Conservation (phyloP, 768 basidiomycete genomes). For the Suillus occidentalis region DNA sequence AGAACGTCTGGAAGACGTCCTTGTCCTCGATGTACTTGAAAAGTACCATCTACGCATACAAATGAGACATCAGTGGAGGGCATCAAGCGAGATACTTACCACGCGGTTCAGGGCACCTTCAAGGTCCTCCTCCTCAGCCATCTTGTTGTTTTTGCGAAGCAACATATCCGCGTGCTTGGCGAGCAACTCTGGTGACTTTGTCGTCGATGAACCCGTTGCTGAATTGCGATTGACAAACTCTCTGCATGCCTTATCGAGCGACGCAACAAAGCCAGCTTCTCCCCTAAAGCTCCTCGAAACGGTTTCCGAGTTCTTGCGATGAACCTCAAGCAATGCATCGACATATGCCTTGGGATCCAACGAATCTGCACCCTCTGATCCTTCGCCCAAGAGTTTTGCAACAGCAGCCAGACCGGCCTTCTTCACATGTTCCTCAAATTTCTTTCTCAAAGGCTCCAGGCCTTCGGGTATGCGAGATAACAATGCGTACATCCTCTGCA, state of each 20-base stretch:
- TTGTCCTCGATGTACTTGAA: slow-evolving; percentile 99
- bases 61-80: slow-evolving; percentile 10
- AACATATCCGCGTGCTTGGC: slow-evolving; percentile 91
- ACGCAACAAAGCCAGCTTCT: slow-evolving; percentile 91
- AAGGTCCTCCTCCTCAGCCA: slow-evolving; percentile 87
- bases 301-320: slow-evolving; percentile 88
- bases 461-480: slow-evolving; percentile 89
- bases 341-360: slow-evolving; percentile 94
- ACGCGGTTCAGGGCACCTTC: slow-evolving; percentile 90
- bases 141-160: slow-evolving; percentile 92
- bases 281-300: slow-evolving; percentile 88
- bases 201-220: slow-evolving; percentile 79
- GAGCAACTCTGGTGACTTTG: slow-evolving; percentile 88
- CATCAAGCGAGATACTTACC: slow-evolving; percentile 45
- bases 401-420: slow-evolving; percentile 82
- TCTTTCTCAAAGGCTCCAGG: slow-evolving; percentile 85
- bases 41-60: slow-evolving; percentile 74
- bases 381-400: slow-evolving; percentile 61
- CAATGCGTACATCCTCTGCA: slow-evolving; percentile 94
- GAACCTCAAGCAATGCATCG: slow-evolving; percentile 87
- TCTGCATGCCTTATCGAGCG: slow-evolving; percentile 91
- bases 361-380: slow-evolving; percentile 52
- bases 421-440: slow-evolving; percentile 96
- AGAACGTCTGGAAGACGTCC: slow-evolving; percentile 98
- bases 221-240: slow-evolving; percentile 95